Base-by-base conservation (phyloP, 2,329 filamentous ascomycete species). In the Aspergillus felis region DNA sequence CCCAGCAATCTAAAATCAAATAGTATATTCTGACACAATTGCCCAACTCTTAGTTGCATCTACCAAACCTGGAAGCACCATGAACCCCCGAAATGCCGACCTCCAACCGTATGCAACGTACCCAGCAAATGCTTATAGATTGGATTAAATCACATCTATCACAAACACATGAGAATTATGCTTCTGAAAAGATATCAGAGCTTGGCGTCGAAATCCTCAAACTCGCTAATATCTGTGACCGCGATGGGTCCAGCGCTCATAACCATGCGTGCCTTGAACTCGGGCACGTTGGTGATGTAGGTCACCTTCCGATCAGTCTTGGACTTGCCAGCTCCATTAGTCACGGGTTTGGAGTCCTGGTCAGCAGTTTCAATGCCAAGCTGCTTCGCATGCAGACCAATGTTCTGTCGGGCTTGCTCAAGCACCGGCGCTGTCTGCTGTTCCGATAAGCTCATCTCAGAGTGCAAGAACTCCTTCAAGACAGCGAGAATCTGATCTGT, bases 201-300 rank as follows among this genome's bases (percentile, higher is more conserved):
- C 78, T 97, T 97, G 14, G 90, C 78, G 61, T 90, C 91, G 58
- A 87, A 80, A 58, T 97, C 93, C 71, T 96, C 90, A 74, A 93
- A 97, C 68, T 92, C 89, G 60, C 82, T 88, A 56, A 97, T 74
- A 63, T 94, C 88, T 68, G 84, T 87, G 29, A 90, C 84, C 0
- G 92, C 84, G 60, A 82, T 82, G 1, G 92, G 85, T 0, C 90
- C 93, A 24, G 83, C 81, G 61, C 87, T 94, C 28, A 91, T 83
- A 58, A 84, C 79, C 66, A 97, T 79, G 14, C 84, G 81, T 0
- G 90, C 86, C 81, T 94, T 96, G 82, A 88, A 97, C 29, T 84
- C 82, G 59, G 88, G 82, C 3, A 96, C 88, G 69, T 96, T 90
- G 50, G 84, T 85, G 66, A 97, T 92, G 53, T 88, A 76, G 57